Evolutionary conservation across 306 rosid species (phyloP), one percentile per base, ranked within the genome.

Genomic region (Spatholobus suberectus): DNA sequence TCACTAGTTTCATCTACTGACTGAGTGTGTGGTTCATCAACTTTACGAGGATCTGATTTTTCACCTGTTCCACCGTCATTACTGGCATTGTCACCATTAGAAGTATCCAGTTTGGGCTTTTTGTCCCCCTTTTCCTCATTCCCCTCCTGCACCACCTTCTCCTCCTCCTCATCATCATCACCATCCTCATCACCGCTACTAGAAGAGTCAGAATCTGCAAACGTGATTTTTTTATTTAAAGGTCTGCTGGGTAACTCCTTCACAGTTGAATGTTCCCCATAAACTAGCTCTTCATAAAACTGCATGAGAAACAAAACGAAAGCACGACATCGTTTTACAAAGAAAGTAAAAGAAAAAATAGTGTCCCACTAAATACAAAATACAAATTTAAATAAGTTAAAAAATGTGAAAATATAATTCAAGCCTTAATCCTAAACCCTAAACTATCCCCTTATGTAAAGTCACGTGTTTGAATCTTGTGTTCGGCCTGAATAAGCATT

Each of bases 211-310:
- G 97, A 91, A 88, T 92, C 90, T 8, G 92, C 82, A 80, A 94
- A 96, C 14, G 76, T 90, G 62, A 96, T 96, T 57, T 96, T 96
- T 77, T 84, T 94, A 83, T 96, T 94, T 26, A 81, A 11, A 41
- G 99, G 93, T 76, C 54, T 92, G 63, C 44, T 79, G 15, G 90
- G 85, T 66, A 85, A 18, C 76, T 74, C 87, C 17, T 79, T 80
- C 70, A 23, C 77, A 29, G 81, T 85, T 27, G 87, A 77, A 80
- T 78, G 82, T 79, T 87, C 91, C 66, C 95, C 98, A 18, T 49
- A 54, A 72, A 89, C 84, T 74, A 92, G 84, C 77, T 94, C 99
- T 61, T 96, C 98, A 78, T 79, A 92, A 87, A 85, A 96, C 98
- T 96, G 89, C 89, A 84, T 75, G 66, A 75, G 9, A 71, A 85